Base-by-base conservation (phyloP, 2,329 filamentous ascomycete species). In the Penicillium decumbens region DNA sequence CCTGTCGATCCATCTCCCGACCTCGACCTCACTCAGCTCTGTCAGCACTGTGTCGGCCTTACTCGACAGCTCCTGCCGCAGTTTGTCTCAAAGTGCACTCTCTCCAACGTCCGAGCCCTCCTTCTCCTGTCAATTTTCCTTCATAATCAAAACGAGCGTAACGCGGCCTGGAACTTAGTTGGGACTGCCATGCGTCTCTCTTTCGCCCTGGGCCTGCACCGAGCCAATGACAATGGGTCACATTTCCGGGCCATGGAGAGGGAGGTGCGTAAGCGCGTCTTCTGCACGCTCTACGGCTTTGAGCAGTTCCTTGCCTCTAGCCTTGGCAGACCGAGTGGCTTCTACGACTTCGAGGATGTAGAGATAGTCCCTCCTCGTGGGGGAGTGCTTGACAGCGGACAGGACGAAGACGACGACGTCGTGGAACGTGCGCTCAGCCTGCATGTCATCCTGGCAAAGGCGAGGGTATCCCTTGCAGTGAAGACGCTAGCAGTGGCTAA, bases 91-190 rank as follows among this genome's bases (percentile, higher is more conserved):
- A 68, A 63, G 27, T 65, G 65, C 53, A 64, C 64, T 1, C 54
- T 67, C 28, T 61, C 64, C 35, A 68, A 67, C 47, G 60, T 68
- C 29, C 58, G 64, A 37, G 66, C 64, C 1, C 54, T 69, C n/a
- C 38, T 69, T 4, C 57, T 69, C 3, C 50, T 69, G 3, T 57
- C 67, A 0, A 44, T 72, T 1, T 72, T 70, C 41, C 49, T 72
- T 1, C 69, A 72, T 39, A 72, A 72, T 30, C 68, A 69, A 30
- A 70, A 71, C 46, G 70, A 72, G 42, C 56, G 70, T 6, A 72
- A 72, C 27, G 69, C 68, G 1, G 66, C 68, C 0, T 66, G 64
- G 63, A 54, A 63, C 24, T 40, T 67, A 41, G 54, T 59, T 23
- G 64, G 64, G 3, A 51, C 64, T n/a, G 63, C 64, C 13, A 56